Base-by-base conservation (phyloP, 208 protist genomes). In the Angomonas deanei region DNA sequence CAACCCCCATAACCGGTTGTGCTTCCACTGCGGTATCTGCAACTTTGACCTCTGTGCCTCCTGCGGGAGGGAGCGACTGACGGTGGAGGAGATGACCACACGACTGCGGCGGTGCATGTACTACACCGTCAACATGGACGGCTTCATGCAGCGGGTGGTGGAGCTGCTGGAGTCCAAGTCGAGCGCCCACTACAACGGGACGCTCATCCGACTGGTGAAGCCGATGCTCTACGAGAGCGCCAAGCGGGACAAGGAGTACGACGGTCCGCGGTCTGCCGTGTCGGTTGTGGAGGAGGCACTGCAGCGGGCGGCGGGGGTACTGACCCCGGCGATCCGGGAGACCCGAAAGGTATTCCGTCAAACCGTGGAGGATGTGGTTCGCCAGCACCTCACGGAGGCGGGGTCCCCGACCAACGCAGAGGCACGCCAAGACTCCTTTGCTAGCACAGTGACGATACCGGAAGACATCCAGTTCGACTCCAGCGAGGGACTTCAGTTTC, bases 21-120 rank as follows among this genome's bases (percentile, higher is more conserved):
- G 73, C 63, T 94, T 83, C 58, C 82, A 87, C 68, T 94, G 88
- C 59, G 42, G 64, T 26, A 31, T 53, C 5, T 94, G 88, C 69
- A 68, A 66, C 55, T 94, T 75, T 39, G 84, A 88, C 64, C 59
- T 94, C 28, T 94, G 88, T 61, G 57, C 84, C 19, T 62, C 46
- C 36, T 94, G 88, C 76, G 73, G 75, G n/a, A 62, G 74, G 10
- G 80, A 82, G 65, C 58, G 61, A 11, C 31, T 82, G 2, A 82
- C 66, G 3, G 27, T 74, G 26, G 66, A 66, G 42, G 72, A 89
- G 59, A 69, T 80, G 55, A 50, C 33, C 15, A 17, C 59, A 59
- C 74, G 87, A 19, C 21, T 70, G 30, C 73, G 74, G 42, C 73
- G 84, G 2, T 72, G 74, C 30, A 70, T 73, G 48, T 82, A 79